Evolutionary conservation across 805 yeast genomes (phyloP).

Genomic region (Nakazawaea pomicola): DNA sequence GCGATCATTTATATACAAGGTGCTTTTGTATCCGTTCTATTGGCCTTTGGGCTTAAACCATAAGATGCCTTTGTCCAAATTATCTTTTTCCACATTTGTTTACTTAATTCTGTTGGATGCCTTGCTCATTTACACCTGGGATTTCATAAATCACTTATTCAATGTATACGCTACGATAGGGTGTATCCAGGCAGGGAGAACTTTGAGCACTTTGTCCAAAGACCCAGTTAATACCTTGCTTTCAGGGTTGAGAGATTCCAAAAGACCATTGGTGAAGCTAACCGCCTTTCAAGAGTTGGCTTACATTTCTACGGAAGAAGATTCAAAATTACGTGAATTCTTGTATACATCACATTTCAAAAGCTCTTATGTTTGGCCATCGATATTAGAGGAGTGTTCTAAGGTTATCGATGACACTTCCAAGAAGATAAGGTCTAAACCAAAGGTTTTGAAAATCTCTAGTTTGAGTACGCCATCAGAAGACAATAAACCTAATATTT

Average conservation of each 20-base stretch:
- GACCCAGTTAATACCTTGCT: constrained; percentile 61
- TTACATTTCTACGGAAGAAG: constrained; percentile 48
- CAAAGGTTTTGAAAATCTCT: constrained; percentile 8
- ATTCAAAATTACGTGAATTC: constrained; percentile 42
- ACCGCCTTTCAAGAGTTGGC: constrained; percentile 78
- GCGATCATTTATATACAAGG: constrained; percentile 38
- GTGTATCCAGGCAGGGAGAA: constrained; percentile 61
- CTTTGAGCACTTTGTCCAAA: constrained; percentile 52
- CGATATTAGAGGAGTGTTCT: constrained; percentile 56
- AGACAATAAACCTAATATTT: constrained; percentile 15
- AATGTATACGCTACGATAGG: constrained; percentile 68
- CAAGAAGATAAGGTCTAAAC: constrained; percentile 28
- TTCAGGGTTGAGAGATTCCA: constrained; percentile 53
- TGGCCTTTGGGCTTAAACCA: constrained; percentile 32
- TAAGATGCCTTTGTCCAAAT: constrained; percentile 33
- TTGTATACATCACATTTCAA: constrained; percentile 48
- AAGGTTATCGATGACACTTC: constrained; percentile 47
- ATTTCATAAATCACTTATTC: constrained; percentile 50
- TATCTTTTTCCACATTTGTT: constrained; percentile 27
- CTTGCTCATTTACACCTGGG: constrained; percentile 42
- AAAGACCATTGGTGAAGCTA: constrained; percentile 41
- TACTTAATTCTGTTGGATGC: constrained; percentile 29
- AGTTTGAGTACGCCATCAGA: neutral
- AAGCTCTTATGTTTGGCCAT: constrained; percentile 48
- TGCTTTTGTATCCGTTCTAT: constrained; percentile 26